Evolutionary conservation across 148 eudicot species (phyloP).

Genomic region (Rhododendron vialii): DNA sequence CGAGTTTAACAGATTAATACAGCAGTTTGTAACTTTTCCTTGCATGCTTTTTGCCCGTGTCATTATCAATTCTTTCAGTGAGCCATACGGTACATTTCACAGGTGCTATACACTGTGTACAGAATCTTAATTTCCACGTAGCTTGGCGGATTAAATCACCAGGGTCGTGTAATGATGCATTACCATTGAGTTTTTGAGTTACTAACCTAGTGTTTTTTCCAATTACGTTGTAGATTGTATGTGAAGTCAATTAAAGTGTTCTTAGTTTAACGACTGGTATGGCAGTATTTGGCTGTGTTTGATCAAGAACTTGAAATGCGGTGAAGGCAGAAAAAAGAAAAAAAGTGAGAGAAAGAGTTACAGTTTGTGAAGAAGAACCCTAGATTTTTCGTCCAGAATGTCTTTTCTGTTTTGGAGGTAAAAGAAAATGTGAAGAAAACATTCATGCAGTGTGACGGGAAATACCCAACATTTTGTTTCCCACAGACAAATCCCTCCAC

Average conservation of each 20-base stretch:
- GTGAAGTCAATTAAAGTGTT: background rate
- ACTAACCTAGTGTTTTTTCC: background rate
- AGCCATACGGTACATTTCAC: background rate
- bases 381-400: background rate
- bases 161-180: background rate
- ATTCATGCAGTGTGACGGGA: background rate
- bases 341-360: background rate
- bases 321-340: background rate
- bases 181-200: background rate
- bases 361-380: background rate
- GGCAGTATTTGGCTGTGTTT: background rate
- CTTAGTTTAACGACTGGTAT: background rate
- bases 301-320: background rate
- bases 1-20: constrained; percentile 9
- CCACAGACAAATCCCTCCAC: background rate
- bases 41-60: background rate
- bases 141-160: background rate
- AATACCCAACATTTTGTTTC: background rate
- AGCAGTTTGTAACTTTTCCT: background rate
- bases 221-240: background rate
- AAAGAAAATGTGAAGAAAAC: background rate
- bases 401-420: background rate
- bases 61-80: background rate
- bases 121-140: background rate
- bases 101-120: background rate